A percentile compares a stretch with the other conserved stretches of the same genome.
phyloP scores from a whole-genome alignment of 345 rosid species.

The Eucalyptus camaldulensis region DNA sequence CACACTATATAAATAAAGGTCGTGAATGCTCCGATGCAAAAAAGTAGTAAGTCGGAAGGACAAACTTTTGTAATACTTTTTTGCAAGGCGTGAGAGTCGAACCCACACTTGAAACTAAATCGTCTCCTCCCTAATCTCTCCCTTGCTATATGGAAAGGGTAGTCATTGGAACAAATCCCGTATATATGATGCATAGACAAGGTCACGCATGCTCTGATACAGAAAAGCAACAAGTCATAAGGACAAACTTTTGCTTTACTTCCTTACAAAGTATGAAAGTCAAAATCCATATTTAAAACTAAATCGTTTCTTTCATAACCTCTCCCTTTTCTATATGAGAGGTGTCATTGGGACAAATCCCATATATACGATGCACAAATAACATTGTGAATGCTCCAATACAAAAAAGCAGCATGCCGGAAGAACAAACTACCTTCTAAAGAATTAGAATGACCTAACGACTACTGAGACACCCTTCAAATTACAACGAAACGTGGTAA shows the following conservation, averaged over 20 bases:
- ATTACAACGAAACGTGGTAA: not conserved
- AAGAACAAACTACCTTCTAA: not conserved
- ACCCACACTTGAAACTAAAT: rapidly evolving
- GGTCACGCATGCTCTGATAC: rapidly evolving
- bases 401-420: rapidly evolving
- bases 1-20: too few species aligned
- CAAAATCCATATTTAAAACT: rapidly evolving
- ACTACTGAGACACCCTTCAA: rapidly evolving
- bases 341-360: rapidly evolving
- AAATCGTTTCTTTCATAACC: too few species aligned
- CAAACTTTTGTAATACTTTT: too few species aligned
- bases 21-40: rapidly evolving
- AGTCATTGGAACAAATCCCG: too few species aligned
- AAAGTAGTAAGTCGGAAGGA: too few species aligned
- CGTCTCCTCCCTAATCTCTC: too few species aligned
- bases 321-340: too few species aligned
- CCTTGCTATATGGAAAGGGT: too few species aligned
- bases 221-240: too few species aligned
- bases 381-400: rapidly evolving
- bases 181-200: too few species aligned
- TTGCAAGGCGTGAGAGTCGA: rapidly evolving
- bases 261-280: rapidly evolving
- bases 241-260: too few species aligned
- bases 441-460: not conserved
- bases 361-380: rapidly evolving